phyloP scores from a whole-genome alignment of 1,284 basidiomycete species.

The Takashimella tepidaria region DNA sequence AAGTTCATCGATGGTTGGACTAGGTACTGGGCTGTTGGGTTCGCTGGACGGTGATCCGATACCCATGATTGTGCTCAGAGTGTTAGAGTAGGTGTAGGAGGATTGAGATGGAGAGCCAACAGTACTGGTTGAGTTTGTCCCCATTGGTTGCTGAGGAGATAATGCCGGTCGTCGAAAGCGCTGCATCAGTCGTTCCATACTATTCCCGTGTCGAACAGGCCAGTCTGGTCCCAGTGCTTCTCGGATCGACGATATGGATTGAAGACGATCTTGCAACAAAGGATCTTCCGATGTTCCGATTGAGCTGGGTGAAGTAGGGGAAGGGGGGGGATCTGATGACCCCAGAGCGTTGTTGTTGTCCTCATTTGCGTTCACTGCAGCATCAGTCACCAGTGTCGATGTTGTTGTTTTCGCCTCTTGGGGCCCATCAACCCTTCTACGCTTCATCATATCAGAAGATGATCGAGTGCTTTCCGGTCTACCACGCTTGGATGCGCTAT shows the following conservation, averaged over 20 bases:
- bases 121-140: neutral
- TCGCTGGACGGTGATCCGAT: slow-evolving; percentile 7
- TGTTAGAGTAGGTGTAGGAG: slow-evolving; percentile 6
- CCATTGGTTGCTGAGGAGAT: slow-evolving; percentile 2
- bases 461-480: neutral
- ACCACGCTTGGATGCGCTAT: neutral
- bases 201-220: slow-evolving; percentile 9
- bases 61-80: slow-evolving; percentile 21
- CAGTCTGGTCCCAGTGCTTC: slow-evolving; percentile 27
- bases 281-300: slow-evolving; percentile 22
- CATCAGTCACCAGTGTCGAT: neutral
- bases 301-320: slow-evolving; percentile 1
- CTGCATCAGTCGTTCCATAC: slow-evolving; percentile 15
- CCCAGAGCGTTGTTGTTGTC: neutral
- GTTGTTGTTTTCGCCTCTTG: neutral
- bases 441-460: neutral
- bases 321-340: slow-evolving; percentile 1
- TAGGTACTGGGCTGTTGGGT: neutral
- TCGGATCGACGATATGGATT: slow-evolving; percentile 27
- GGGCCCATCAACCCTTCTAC: neutral
- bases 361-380: neutral
- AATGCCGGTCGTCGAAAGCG: slow-evolving; percentile 17
- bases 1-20: slow-evolving; percentile 4
- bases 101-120: neutral
- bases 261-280: slow-evolving; percentile 26